These are phyloP conservation scores for Trametes coccinea DNA, from an alignment of 768 basidiomycete genomes.

Conservation along the genomic window DNA sequence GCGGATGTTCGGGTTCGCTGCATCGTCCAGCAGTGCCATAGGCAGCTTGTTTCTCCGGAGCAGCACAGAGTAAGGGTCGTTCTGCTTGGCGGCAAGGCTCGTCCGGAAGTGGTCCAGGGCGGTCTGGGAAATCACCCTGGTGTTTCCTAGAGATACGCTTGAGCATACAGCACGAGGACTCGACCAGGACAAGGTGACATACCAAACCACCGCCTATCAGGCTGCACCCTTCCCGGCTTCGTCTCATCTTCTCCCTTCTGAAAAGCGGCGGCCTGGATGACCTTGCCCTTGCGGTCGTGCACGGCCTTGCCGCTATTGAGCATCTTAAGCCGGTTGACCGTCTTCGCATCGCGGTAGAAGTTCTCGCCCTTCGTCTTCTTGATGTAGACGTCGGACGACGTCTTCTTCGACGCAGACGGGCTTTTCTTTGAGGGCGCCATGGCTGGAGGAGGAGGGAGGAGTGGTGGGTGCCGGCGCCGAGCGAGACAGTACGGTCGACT, in stretches of 20 bases:
- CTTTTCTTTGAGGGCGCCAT: conserved; percentile 39
- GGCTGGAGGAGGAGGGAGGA: background rate
- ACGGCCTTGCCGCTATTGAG: conserved; percentile 90
- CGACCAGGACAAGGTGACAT: conserved; percentile 31
- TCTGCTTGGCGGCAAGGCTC: conserved; percentile 77
- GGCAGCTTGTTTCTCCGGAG: conserved; percentile 93
- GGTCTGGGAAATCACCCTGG: conserved; percentile 95
- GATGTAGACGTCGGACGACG: conserved; percentile 48
- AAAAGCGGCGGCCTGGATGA: conserved; percentile 90
- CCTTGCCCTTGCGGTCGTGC: conserved; percentile 88
- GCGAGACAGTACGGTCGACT: background rate
- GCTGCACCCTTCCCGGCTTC: conserved; percentile 87
- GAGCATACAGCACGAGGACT: background rate
- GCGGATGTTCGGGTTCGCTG: conserved; percentile 72
- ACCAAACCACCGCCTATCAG: conserved; percentile 98
- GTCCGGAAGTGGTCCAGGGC: conserved; percentile 96
- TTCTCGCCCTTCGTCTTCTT: conserved; percentile 90
- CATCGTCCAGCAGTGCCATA: conserved; percentile 93
- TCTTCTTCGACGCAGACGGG: conserved; percentile 23
- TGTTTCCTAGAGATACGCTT: conserved; percentile 67
- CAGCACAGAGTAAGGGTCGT: conserved; percentile 96
- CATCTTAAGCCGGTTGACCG: conserved; percentile 84
- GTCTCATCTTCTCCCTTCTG: conserved; percentile 95
- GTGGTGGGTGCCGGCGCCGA: background rate
- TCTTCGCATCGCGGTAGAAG: conserved; percentile 97